A percentile compares a stretch with the other conserved stretches of the same genome.
phyloP scores from a whole-genome alignment of 345 rosid species.

The Tarenaya hassleriana region DNA sequence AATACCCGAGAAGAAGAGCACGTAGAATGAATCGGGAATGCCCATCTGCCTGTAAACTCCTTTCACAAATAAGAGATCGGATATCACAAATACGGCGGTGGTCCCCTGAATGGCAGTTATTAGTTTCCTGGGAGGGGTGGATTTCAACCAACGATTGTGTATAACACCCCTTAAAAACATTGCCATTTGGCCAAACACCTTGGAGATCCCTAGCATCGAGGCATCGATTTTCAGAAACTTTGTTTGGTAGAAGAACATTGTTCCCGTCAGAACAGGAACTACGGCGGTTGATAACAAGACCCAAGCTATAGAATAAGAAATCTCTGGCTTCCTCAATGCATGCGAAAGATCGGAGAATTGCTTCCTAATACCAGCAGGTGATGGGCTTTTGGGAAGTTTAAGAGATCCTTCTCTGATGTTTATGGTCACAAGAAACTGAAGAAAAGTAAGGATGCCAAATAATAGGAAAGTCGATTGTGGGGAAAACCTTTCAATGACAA shows the following conservation, averaged over 20 bases:
- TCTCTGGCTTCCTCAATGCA: slow-evolving; percentile 55
- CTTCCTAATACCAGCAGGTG: slow-evolving; percentile 44
- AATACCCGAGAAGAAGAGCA: slow-evolving; percentile 55
- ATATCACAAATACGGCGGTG: slow-evolving; percentile 57
- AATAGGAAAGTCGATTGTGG: slow-evolving; percentile 49
- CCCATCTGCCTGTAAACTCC: slow-evolving; percentile 58
- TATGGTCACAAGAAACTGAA: slow-evolving; percentile 61
- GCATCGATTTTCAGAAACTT: slow-evolving; percentile 49
- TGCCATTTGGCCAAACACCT: slow-evolving; percentile 76
- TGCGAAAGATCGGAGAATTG: slow-evolving; percentile 54
- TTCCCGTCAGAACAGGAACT: slow-evolving; percentile 75
- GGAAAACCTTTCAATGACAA: slow-evolving; percentile 44
- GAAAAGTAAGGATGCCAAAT: slow-evolving; percentile 40
- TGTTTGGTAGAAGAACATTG: slow-evolving; percentile 94
- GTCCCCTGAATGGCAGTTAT: slow-evolving; percentile 56
- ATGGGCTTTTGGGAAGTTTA: slow-evolving; percentile 49
- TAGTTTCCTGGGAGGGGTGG: slow-evolving; percentile 53
- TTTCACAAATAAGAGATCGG: slow-evolving; percentile 64
- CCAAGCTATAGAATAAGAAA: slow-evolving; percentile 63
- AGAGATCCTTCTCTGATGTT: slow-evolving; percentile 51
- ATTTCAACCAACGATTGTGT: slow-evolving; percentile 49
- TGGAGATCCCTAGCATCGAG: slow-evolving; percentile 63
- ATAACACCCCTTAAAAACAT: slow-evolving; percentile 75
- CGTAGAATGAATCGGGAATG: slow-evolving; percentile 52
- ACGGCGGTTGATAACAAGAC: slow-evolving; percentile 65